Evolutionary conservation across 73 alveolate genomes (phyloP), one percentile per base, ranked within the genome.

Genomic region (Paramecium primaurelia): DNA sequence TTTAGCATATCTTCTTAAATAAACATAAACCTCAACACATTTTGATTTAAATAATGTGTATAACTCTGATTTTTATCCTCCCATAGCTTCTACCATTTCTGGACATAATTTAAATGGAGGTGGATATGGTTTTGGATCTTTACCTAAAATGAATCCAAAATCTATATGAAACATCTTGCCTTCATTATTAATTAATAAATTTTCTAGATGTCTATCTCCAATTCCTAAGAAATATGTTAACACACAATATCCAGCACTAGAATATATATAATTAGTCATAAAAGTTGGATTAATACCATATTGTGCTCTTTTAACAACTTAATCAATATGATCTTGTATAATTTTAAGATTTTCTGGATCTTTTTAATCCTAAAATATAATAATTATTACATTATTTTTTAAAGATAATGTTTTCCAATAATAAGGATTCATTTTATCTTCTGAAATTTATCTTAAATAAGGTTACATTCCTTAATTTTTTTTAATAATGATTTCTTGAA

Each of bases 131-230:
- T 97, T 96, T 10, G 99, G 99, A 93, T 99, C 99, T 77, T 96
- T 97, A 25, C 99, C 99, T 59, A 99, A 92, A 58, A 98, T 99
- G 92, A 96, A 99, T 34, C 99, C 99, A 95, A 99, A 99, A 92
- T 99, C 99, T 34, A 98, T 97, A 93, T 99, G 99, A 93, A 99
- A 98, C 94, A 99, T 93, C 69, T 97, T 97, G 49, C 99, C 99
- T 49, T 92, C 92, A 25, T 94, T 95, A 91, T 98, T 99, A 86
- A 98, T 95, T 96, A 98, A 93, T 58, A 99, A 89, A 94, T 99
- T 99, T 93, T 99, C 99, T 80, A 98, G 92, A 93, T 99, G 99
- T 59, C 99, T 95, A 92, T 99, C 99, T 25, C 99, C 99, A 1
- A 99, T 98, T 59, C 99, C 99, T 71, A 99, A 96, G 77, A 99